Base-by-base conservation (phyloP, 2,329 filamentous ascomycete species). In the Ascosphaera acerosa region DNA sequence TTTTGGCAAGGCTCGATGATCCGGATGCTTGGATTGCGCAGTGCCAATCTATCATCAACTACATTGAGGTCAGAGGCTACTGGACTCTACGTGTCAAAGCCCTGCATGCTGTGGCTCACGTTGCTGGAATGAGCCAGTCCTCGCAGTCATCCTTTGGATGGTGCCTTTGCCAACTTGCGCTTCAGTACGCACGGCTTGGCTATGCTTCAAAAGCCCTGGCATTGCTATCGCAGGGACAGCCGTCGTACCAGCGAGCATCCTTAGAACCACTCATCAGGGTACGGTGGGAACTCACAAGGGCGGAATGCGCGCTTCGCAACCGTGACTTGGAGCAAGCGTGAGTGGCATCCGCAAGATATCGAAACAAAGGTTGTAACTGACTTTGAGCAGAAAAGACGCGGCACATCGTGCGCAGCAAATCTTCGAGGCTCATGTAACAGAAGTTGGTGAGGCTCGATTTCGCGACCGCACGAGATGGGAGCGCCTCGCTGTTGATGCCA, bases 231-330 rank as follows among this genome's bases (percentile, higher is more conserved):
- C 60, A 62, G 33, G 67, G 69, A 3, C 61, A 70, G 37, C 49
- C 54, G 14, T 58, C 62, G 31, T 39, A 61, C 4, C 42, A 45
- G 7, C 47, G 46, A 6, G 48, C 49, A 25, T 45, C 47, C 2
- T 39, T 58, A 2, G 55, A 58, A 3, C 48, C 51, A 6, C 49
- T 61, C 31, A 53, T 59, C 10, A 51, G 47, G 17, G 40, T 73
- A 10, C 55, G 58, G 19, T 74, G 74, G 46, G 64, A 81, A 38
- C 52, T 91, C 4, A 66, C 70, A 0, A 69, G 71, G 36, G 70
- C 76, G 1, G 77, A 90, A 46, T 80, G 81, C 46, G 58, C 72
- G 17, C 55, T 82, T 12, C 64, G 65, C 2, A 62, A 71, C 9
- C 74, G 73, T 6, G 67, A 70, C 31, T 52, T 65, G 10, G 61